These are phyloP conservation scores for Kalaharituber pfeilii DNA, from an alignment of 2,329 filamentous ascomycete species.

Conservation along the genomic window DNA sequence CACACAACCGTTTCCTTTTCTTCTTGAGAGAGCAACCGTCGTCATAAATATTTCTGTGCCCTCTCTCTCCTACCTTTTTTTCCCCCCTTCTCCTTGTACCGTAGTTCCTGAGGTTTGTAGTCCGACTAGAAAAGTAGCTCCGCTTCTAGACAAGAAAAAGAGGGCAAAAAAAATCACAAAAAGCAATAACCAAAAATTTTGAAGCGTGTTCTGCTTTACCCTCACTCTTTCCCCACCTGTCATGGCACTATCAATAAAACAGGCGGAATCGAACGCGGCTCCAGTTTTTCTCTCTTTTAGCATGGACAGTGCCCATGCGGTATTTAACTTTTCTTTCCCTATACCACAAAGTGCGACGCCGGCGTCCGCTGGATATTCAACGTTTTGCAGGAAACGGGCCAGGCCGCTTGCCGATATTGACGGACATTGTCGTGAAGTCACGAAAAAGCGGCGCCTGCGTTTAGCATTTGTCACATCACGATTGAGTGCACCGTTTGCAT, in stretches of 20 bases:
- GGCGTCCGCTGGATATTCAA: background rate
- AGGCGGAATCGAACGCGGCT: background rate
- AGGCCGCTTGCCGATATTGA: conserved; percentile 43
- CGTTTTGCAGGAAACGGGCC: conserved; percentile 31
- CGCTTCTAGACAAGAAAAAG: background rate
- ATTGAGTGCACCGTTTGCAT: conserved; percentile 50
- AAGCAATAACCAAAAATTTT: too few species aligned
- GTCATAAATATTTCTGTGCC: background rate
- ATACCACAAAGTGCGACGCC: background rate
- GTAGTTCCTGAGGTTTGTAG: background rate
- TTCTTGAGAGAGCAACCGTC: background rate
- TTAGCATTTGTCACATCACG: conserved; percentile 49
- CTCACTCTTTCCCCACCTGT: background rate
- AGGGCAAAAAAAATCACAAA: too few species aligned
- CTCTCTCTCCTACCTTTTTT: background rate
- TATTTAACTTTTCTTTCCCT: background rate
- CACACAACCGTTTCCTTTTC: background rate
- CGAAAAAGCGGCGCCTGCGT: conserved; percentile 52
- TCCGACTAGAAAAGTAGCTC: background rate
- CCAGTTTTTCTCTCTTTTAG: background rate
- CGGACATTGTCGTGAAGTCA: conserved; percentile 31
- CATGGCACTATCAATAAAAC: background rate
- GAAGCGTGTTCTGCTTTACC: background rate
- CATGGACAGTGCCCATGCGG: background rate
- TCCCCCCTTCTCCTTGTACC: too few species aligned